Base-by-base conservation (phyloP, 805 yeast species). In the Starmerella ratchasimensis region DNA sequence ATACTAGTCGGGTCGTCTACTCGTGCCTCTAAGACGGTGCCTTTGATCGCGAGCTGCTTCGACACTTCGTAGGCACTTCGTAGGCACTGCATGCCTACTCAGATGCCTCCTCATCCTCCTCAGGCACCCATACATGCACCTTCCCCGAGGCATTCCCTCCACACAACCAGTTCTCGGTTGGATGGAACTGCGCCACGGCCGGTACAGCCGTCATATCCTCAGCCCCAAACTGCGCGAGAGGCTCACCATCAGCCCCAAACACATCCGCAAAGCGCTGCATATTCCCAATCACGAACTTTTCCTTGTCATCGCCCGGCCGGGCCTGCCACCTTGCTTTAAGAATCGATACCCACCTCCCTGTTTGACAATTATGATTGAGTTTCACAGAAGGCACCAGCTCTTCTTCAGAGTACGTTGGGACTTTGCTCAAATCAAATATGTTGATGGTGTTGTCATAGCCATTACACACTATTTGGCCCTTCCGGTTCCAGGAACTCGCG, bases 101-200 rank as follows among this genome's bases (percentile, higher is more conserved):
- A n/a, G 13, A 6, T 5, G 10, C 36, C 5, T 6, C 31, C 22
- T 14, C 11, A 7, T 24, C 27, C 11, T 22, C 15, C 7, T 16
- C 21, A 7, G 33, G 28, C 1, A 38, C 33, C 48, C 48, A 80
- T 36, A 82, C 55, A 53, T 78, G 81, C 0, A 76, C 75, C 52
- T 86, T 86, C 6, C 97, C 97, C 51, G 93, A 80, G 16, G 96
- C 90, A 42, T 86, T 80, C 8, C 94, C 97, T 1, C 98, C 98
- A 3, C 72, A 84, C 4, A 80, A 59, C 95, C 96, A 84, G 56
- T 88, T 83, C 50, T 76, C 69, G 0, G 80, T 70, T 2, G 86
- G 93, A 55, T 90, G 97, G 62, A 88, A 69, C 13, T 71, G 64
- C 13, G 76, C 68, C 1, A 80, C 96, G 0, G 97, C 96, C 1